Evolutionary conservation across 805 yeast species (phyloP).

Genomic region (Phaffomyces thermotolerans): DNA sequence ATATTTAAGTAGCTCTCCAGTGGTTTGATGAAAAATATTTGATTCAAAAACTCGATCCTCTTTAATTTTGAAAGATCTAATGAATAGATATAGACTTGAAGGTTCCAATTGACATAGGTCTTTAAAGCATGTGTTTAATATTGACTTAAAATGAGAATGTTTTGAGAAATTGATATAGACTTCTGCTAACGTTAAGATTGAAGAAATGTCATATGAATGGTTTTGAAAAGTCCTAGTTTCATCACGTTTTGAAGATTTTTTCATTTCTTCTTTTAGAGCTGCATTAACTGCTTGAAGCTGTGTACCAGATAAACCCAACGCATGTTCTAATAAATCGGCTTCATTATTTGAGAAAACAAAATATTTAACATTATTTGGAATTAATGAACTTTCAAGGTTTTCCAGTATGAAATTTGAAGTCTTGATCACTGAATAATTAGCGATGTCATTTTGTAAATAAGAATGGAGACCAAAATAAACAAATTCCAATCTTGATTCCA

Average conservation of each 20-base stretch:
- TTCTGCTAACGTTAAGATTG: too few species aligned
- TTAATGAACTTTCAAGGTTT: background rate
- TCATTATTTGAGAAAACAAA: conserved; percentile 5
- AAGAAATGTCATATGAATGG: background rate
- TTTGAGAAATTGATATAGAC: too few species aligned
- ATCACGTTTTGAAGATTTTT: background rate
- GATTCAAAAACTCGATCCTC: too few species aligned
- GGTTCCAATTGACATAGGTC: too few species aligned
- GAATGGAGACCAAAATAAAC: conserved; percentile 7
- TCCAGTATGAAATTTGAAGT: background rate
- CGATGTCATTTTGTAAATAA: conserved; percentile 7
- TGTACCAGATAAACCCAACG: background rate
- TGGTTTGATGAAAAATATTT: too few species aligned
- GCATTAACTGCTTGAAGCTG: background rate
- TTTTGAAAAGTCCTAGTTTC: too few species aligned
- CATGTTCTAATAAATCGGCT: conserved; percentile 4
- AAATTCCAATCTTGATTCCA: background rate
- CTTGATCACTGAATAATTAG: conserved; percentile 3
- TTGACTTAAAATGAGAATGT: too few species aligned
- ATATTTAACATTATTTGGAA: conserved; percentile 5
- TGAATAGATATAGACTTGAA: too few species aligned
- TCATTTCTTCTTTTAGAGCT: background rate
- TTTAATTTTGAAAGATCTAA: background rate
- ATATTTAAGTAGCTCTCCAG: background rate
- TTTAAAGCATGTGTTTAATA: too few species aligned